Evolutionary conservation across 2,329 filamentous ascomycete genomes (phyloP).

Genomic region (Blumeria graminis): DNA sequence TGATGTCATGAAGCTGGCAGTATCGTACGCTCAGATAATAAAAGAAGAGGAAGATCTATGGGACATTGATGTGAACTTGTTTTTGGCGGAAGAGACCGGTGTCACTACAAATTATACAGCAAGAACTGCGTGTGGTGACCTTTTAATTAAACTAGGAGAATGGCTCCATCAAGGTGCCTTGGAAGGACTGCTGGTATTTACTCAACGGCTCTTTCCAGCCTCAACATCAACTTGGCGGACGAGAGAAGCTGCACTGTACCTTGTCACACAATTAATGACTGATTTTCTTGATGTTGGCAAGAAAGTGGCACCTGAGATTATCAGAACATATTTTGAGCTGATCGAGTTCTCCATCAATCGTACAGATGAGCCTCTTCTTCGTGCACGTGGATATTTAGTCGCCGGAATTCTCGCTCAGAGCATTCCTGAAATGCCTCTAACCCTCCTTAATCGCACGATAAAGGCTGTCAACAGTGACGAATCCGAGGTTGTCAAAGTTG

Average conservation of each 20-base stretch:
- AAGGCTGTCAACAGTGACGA: slow-evolving; percentile 50
- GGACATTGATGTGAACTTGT: slow-evolving; percentile 92
- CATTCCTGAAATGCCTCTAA: slow-evolving; percentile 31
- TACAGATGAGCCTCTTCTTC: slow-evolving; percentile 47
- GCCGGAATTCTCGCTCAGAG: slow-evolving; percentile 57
- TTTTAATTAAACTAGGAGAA: slow-evolving; percentile 79
- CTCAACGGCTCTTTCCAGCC: slow-evolving; percentile 44
- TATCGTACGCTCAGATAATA: slow-evolving; percentile 72
- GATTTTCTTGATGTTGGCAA: slow-evolving; percentile 64
- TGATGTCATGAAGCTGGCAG: slow-evolving; percentile 66
- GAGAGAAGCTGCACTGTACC: slow-evolving; percentile 62
- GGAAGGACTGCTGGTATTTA: slow-evolving; percentile 56
- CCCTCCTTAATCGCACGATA: slow-evolving; percentile 48
- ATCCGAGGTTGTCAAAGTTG: slow-evolving; percentile 75
- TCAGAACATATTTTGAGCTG: slow-evolving; percentile 54
- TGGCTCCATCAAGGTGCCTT: slow-evolving; percentile 59
- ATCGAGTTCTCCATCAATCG: slow-evolving; percentile 53
- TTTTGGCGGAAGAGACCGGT: slow-evolving; percentile 81
- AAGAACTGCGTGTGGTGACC: slow-evolving; percentile 71
- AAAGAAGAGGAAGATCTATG: slow-evolving; percentile 84
- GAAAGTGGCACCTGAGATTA: slow-evolving; percentile 41
- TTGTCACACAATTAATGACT: slow-evolving; percentile 61
- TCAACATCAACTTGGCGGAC: slow-evolving; percentile 28
- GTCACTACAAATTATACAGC: slow-evolving; percentile 93
- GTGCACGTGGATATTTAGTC: slow-evolving; percentile 69